phyloP scores from a whole-genome alignment of 805 yeast species.

The Huiozyma sinensis region DNA sequence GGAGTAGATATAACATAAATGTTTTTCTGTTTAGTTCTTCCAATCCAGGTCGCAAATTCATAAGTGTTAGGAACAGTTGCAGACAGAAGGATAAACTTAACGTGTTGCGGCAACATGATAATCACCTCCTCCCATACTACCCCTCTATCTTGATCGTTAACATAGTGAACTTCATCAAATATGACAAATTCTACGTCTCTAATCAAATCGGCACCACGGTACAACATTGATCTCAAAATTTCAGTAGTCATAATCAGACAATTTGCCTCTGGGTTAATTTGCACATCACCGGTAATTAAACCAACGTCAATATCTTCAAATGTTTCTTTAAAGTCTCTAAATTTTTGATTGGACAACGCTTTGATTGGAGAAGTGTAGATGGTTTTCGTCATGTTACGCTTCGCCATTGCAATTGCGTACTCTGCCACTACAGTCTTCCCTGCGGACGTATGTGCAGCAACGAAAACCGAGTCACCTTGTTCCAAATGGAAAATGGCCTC shows the following conservation, averaged over 20 bases:
- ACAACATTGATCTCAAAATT: conserved; percentile 87
- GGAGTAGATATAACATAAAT: conserved; percentile 94
- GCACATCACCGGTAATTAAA: conserved; percentile 94
- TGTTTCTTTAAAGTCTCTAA: conserved; percentile 72
- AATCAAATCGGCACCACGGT: conserved; percentile 91
- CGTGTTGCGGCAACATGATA: conserved; percentile 94
- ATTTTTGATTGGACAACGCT: conserved; percentile 82
- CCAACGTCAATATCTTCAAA: conserved; percentile 84
- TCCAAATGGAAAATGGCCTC: conserved; percentile 95
- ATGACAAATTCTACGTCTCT: conserved; percentile 96
- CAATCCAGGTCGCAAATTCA: conserved; percentile 98
- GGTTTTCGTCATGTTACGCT: conserved; percentile 90
- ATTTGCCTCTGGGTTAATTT: conserved; percentile 91
- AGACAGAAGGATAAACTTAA: conserved; percentile 78
- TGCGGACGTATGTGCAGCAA: conserved; percentile 98
- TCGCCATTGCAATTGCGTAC: conserved; percentile 95
- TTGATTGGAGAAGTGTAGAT: conserved; percentile 94
- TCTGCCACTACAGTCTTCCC: conserved; percentile 98
- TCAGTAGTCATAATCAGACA: conserved; percentile 98
- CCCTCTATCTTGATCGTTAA: conserved; percentile 93
- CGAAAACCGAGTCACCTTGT: conserved; percentile 96
- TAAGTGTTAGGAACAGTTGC: conserved; percentile 98
- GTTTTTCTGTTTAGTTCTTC: conserved; percentile 91
- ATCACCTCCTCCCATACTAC: conserved; percentile 99
- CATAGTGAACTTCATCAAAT: conserved; percentile 96